Evolutionary conservation across 352 stramenopile genomes (phyloP).

Genomic region (Globisporangium parvum): DNA sequence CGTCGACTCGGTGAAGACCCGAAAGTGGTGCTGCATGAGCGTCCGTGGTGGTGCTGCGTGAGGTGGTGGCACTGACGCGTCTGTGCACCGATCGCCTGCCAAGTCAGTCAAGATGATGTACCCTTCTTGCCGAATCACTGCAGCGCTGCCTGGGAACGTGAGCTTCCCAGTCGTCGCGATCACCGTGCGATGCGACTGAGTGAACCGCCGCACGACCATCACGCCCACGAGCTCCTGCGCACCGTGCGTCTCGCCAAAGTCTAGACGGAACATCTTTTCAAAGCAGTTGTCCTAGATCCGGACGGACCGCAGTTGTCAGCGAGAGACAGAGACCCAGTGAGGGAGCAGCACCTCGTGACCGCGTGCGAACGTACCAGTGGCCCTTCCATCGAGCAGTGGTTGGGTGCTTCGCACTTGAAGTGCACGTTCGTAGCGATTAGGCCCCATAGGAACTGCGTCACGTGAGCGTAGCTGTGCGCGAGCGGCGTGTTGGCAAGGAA

Average conservation of each 20-base stretch:
- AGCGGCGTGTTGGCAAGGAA: constrained; percentile 1
- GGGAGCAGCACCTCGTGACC: too few relatives aligned
- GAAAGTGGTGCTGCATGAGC: not conserved
- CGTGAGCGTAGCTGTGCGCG: not conserved
- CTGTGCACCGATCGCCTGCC: not conserved
- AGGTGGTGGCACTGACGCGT: too few relatives aligned
- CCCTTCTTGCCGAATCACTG: not conserved
- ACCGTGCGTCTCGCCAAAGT: not conserved
- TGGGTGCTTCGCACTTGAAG: not conserved
- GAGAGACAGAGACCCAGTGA: too few relatives aligned
- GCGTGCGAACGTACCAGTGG: not conserved
- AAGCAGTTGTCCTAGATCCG: not conserved
- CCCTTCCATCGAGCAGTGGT: not conserved
- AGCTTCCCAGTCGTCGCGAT: not conserved
- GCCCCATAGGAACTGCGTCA: constrained; percentile 5
- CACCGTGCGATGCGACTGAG: not conserved
- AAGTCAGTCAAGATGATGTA: constrained; percentile 1
- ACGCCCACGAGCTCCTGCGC: not conserved
- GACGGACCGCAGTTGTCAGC: too few relatives aligned
- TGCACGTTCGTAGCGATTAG: not conserved
- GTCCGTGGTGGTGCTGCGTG: not conserved
- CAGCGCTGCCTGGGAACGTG: not conserved
- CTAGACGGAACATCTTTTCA: not conserved
- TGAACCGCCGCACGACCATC: constrained; percentile 1
- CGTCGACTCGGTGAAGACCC: not conserved